A percentile compares a stretch with the other conserved stretches of the same genome.
These are phyloP conservation scores for Coleophoma cylindrospora DNA, from an alignment of 2,329 filamentous ascomycete genomes.

Conservation along the genomic window DNA sequence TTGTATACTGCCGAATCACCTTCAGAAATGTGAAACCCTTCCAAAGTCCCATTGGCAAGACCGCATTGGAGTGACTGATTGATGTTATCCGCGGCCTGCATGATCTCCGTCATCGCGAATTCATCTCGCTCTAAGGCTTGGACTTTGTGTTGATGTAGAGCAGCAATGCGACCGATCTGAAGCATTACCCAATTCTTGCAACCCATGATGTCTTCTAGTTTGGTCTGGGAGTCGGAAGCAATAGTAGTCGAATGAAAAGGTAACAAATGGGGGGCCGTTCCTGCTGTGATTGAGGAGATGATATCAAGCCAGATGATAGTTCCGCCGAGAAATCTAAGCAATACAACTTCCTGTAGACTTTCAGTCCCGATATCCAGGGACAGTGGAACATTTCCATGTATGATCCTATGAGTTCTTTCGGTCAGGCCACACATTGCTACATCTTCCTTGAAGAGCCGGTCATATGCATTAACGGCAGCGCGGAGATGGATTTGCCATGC, in stretches of 20 bases:
- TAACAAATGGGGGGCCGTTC: slow-evolving; percentile 34
- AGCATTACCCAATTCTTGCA: slow-evolving; percentile 52
- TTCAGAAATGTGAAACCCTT: slow-evolving; percentile 9
- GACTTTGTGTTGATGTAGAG: slow-evolving; percentile 51
- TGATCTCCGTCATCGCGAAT: slow-evolving; percentile 8
- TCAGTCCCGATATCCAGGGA: slow-evolving; percentile 12
- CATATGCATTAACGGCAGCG: slow-evolving; percentile 16
- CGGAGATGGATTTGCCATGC: slow-evolving; percentile 20
- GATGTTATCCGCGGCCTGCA: slow-evolving; percentile 10
- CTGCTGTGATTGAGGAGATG: slow-evolving; percentile 41
- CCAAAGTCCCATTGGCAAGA: slow-evolving; percentile 10
- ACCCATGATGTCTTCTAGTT: slow-evolving; percentile 46
- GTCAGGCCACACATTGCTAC: slow-evolving; percentile 2
- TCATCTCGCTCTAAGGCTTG: slow-evolving; percentile 28
- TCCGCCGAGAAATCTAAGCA: slow-evolving; percentile 41
- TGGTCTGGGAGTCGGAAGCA: slow-evolving; percentile 26
- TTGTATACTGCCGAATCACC: slow-evolving; percentile 1
- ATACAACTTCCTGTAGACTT: slow-evolving; percentile 38
- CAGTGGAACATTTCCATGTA: slow-evolving; percentile 3
- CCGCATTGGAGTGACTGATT: slow-evolving; percentile 14
- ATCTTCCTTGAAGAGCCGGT: slow-evolving; percentile 3
- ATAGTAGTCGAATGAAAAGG: slow-evolving; percentile 36
- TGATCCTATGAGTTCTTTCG: slow-evolving; percentile 3
- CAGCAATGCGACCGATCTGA: slow-evolving; percentile 47
- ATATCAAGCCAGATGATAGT: slow-evolving; percentile 44